Evolutionary conservation across 2,329 filamentous ascomycete species (phyloP).

Genomic region (Aspergillus neoniger): DNA sequence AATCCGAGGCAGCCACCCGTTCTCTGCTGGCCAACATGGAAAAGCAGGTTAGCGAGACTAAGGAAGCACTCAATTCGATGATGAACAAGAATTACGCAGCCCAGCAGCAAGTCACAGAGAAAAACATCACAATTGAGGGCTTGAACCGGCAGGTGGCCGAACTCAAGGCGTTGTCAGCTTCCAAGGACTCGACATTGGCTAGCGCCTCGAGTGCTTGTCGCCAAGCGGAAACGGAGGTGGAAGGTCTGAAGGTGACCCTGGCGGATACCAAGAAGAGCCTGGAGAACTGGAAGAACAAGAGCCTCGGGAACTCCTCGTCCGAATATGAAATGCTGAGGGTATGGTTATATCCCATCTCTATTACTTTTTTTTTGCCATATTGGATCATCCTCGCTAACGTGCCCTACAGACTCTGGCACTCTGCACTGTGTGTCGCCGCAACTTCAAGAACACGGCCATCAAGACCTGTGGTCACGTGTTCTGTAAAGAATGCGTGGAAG

Average conservation of each 20-base stretch:
- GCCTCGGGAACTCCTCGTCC: conserved; percentile 74
- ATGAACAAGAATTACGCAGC: conserved; percentile 72
- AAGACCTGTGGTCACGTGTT: conserved; percentile 95
- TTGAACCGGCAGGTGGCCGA: conserved; percentile 75
- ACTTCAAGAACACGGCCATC: conserved; percentile 91
- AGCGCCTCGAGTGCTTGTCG: conserved; percentile 64
- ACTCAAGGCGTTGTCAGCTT: conserved; percentile 70
- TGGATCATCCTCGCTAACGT: conserved; percentile 19
- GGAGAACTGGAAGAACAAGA: conserved; percentile 82
- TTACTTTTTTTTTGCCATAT: background rate
- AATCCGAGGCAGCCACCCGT: conserved; percentile 76
- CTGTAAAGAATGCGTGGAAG: conserved; percentile 86
- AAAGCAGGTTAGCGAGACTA: conserved; percentile 83
- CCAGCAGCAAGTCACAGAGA: conserved; percentile 71
- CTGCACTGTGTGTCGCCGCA: conserved; percentile 88
- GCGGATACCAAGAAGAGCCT: conserved; percentile 79
- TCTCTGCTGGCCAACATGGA: conserved; percentile 80
- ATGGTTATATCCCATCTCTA: conserved; percentile 41
- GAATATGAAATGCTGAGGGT: conserved; percentile 86
- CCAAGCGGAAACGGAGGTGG: conserved; percentile 69
- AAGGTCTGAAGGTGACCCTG: conserved; percentile 75
- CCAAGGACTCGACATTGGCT: conserved; percentile 70
- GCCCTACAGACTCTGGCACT: conserved; percentile 67
- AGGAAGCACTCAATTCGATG: conserved; percentile 72
- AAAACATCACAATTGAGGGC: conserved; percentile 68